phyloP scores from a whole-genome alignment of 192 early-diverging fungal species.

The Neocallimastix lanati region DNA sequence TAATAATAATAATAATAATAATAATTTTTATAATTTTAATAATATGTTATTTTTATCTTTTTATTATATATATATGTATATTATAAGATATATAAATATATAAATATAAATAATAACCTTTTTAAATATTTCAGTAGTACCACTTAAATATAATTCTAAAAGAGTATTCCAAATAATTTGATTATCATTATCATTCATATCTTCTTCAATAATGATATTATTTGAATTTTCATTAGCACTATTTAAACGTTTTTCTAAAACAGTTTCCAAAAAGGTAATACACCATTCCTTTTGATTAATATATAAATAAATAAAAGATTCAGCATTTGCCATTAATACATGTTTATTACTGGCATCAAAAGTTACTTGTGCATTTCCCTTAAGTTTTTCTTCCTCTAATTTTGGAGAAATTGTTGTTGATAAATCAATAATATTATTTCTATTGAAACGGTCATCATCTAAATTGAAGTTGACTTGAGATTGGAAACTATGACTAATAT shows the following conservation, averaged over 20 bases:
- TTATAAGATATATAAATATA: too few relatives aligned
- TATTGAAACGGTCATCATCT: neutral
- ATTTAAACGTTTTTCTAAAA: slow-evolving; percentile 51
- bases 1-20: too few relatives aligned
- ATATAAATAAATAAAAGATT: slow-evolving; percentile 74
- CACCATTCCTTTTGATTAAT: slow-evolving; percentile 65
- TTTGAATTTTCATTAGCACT: neutral
- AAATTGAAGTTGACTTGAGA: neutral
- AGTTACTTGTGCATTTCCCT: neutral
- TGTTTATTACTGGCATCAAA: neutral
- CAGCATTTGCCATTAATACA: neutral
- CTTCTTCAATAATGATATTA: slow-evolving; percentile 2
- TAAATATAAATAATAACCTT: neutral
- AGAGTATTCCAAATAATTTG: slow-evolving; percentile 71
- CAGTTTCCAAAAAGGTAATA: slow-evolving; percentile 65
- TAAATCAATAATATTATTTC: neutral
- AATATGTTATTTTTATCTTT: too few relatives aligned
- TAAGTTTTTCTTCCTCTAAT: neutral
- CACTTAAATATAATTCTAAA: slow-evolving; percentile 70
- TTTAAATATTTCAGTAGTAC: neutral
- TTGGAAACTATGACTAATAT: neutral
- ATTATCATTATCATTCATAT: slow-evolving; percentile 3
- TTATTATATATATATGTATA: too few relatives aligned
- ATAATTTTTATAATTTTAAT: too few relatives aligned
- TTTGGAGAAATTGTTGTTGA: neutral